phyloP scores from a whole-genome alignment of 768 basidiomycete genomes.

The Trametes maxima region DNA sequence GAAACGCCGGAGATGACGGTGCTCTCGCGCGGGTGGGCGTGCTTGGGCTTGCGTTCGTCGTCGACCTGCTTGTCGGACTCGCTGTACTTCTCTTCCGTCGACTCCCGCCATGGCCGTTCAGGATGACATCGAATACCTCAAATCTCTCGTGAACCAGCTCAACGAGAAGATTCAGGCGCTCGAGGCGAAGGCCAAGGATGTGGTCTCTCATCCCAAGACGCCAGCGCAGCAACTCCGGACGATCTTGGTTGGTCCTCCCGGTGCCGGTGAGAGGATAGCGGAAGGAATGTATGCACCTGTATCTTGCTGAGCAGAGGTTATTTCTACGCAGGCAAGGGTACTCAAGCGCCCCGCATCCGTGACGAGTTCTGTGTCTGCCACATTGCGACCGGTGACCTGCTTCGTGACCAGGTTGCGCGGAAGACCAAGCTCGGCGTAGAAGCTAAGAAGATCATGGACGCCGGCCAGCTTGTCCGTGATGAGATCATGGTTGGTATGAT shows the following conservation, averaged over 20 bases:
- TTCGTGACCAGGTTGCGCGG: constrained; percentile 87
- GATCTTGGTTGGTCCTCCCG: constrained; percentile 95
- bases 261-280: constrained; percentile 71
- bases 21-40: neutral
- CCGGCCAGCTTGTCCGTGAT: constrained; percentile 92
- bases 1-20: constrained; percentile 20
- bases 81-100: constrained; percentile 9
- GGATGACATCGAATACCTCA: constrained; percentile 93
- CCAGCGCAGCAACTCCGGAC: constrained; percentile 83
- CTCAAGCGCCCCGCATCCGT: constrained; percentile 92
- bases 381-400: constrained; percentile 98
- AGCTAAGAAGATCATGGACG: constrained; percentile 98
- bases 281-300: constrained; percentile 8
- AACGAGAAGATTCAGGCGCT: constrained; percentile 84
- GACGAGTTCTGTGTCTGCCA: constrained; percentile 97
- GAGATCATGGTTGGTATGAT: constrained; percentile 99
- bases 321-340: constrained; percentile 82
- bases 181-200: constrained; percentile 67
- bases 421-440: constrained; percentile 87
- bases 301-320: neutral
- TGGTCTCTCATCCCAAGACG: constrained; percentile 46
- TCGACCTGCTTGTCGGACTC: constrained; percentile 15
- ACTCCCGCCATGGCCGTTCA: constrained; percentile 55
- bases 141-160: constrained; percentile 86
- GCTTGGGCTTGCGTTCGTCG: constrained; percentile 6